Base-by-base conservation (phyloP, 1,139 yeast species). In the Lodderomyces jiufengensis region DNA sequence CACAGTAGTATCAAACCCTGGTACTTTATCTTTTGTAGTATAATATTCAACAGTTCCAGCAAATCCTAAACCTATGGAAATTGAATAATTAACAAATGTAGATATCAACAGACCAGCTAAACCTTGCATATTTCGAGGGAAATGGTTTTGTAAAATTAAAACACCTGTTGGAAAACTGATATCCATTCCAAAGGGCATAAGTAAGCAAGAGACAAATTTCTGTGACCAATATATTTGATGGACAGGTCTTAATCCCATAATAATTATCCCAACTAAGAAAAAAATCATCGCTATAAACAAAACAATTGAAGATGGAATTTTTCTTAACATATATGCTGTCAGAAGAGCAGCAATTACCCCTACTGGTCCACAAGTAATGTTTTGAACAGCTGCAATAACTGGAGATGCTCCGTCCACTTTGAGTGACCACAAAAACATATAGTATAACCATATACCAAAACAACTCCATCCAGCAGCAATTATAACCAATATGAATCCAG, bases 161-260 rank as follows among this genome's bases (percentile, higher is more conserved):
- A 78, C 68, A 2, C 75, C 81, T 0, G 84, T 76, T 0, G 86
- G 85, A 52, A 78, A 79, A 34, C 80, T 74, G 63, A 75, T 68
- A 50, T 80, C 85, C 81, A 80, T 77, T 0, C 82, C 85, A 46
- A 72, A 67, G 0, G 80, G 72, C 21, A 64, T 65, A n/a, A 78
- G 45, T 2, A 76, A 31, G 25, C 61, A 44, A 3, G 76, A 57
- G 2, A 76, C 69, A 45, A 80, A 76, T 31, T 70, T 63, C 39
- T 73, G 77, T 2, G 70, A 67, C 81, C 81, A 78, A 51, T 65
- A 78, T 0, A 56, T 63, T 48, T 76, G 77, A 20, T 63, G 56
- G 1, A 59, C 59, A 0, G 75, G 76, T 26, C 72, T 54, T 0
- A 74, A 63, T 0, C 74, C 78, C 52, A 68, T 55, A 15, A 76